Conservation (phyloP, 2,329 filamentous ascomycete genomes). For the Escovopsis weberi region DNA sequence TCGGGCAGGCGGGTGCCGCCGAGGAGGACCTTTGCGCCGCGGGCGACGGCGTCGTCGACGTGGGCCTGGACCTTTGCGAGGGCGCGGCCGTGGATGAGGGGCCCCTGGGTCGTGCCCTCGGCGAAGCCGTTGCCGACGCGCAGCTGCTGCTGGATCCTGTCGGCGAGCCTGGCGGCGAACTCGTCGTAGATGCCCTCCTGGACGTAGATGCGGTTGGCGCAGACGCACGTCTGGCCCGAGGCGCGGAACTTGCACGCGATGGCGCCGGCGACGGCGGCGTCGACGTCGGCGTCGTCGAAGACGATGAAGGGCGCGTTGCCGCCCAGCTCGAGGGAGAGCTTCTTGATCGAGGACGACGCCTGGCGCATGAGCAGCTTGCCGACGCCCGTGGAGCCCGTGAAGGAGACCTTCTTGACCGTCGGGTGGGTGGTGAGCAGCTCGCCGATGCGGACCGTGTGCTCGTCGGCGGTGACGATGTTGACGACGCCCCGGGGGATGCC, state of each 20-base stretch:
- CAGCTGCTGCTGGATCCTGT: conserved; percentile 59
- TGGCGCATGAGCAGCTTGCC: conserved; percentile 79
- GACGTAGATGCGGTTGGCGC: conserved; percentile 70
- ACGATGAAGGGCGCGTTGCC: conserved; percentile 95
- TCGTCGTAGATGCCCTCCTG: conserved; percentile 65
- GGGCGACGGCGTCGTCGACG: conserved; percentile 61
- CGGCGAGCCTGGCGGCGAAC: conserved; percentile 54
- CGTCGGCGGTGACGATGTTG: conserved; percentile 68
- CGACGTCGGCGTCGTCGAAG: conserved; percentile 87
- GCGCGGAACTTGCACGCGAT: conserved; percentile 84
- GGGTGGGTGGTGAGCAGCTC: conserved; percentile 62
- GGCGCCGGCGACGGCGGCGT: conserved; percentile 68
- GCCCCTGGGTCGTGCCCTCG: conserved; percentile 59
- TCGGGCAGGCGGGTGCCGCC: conserved; percentile 63
- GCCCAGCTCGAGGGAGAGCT: conserved; percentile 74
- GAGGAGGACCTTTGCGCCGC: conserved; percentile 60
- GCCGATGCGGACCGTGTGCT: conserved; percentile 68
- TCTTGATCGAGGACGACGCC: conserved; percentile 69
- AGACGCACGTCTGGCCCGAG: conserved; percentile 91
- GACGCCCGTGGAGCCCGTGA: conserved; percentile 66
- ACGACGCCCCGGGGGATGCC: conserved; percentile 84
- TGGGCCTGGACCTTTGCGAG: conserved; percentile 66
- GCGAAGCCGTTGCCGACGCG: conserved; percentile 63
- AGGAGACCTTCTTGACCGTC: conserved; percentile 76
- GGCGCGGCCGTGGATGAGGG: conserved; percentile 73